Evolutionary conservation across 2,329 filamentous ascomycete genomes (phyloP), one percentile per base, ranked within the genome.

Genomic region (Xylariaceae sp.): DNA sequence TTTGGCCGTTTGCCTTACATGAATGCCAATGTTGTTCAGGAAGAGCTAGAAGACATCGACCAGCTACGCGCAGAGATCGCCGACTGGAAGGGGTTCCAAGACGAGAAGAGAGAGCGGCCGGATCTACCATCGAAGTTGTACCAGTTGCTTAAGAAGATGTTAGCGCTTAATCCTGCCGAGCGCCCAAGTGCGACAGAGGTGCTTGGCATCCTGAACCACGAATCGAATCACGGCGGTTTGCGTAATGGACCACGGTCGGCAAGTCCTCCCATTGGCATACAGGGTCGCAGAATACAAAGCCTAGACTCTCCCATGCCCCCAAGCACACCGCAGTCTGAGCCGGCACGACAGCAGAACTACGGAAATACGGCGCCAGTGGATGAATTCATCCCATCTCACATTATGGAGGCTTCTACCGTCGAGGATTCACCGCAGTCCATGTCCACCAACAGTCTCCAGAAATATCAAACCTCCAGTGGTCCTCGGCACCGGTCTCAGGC

Each of bases 1-100:
- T 99, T 99, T 69, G 91, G 88, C 1, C 82, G 87, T 40, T 80
- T 99, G 9, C 94, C 94, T 0, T 99, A 97, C 68, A 79, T 75
- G 20, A 89, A 88, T 63, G 91, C 92, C 46, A 93, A 97, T 67
- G 81, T 87, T 3, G 80, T 95, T 18, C 85, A 96, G 55, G 93
- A 97, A 70, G 93, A 97, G 67, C 86, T 91, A 50, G 94, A 99
- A 69, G 92, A 97, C 61, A 79, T 97, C 4, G 92, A 97, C 63
- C 78, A 86, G 60, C 80, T 99, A 24, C 85, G 92, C 35, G 87
- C 81, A 3, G 94, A 99, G 71, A 97, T 99, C 51, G 85, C 85
- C 9, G 80, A 82, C 27, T 99, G 94, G 94, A 78, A 85, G 48
- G 94, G 94, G 0, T 96, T 97, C 63, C 84, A 91, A 58, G 87